A percentile compares a stretch with the other conserved stretches of the same genome.
These are phyloP conservation scores for Linnemannia exigua DNA, from an alignment of 192 early-diverging fungal genomes.

Conservation along the genomic window DNA sequence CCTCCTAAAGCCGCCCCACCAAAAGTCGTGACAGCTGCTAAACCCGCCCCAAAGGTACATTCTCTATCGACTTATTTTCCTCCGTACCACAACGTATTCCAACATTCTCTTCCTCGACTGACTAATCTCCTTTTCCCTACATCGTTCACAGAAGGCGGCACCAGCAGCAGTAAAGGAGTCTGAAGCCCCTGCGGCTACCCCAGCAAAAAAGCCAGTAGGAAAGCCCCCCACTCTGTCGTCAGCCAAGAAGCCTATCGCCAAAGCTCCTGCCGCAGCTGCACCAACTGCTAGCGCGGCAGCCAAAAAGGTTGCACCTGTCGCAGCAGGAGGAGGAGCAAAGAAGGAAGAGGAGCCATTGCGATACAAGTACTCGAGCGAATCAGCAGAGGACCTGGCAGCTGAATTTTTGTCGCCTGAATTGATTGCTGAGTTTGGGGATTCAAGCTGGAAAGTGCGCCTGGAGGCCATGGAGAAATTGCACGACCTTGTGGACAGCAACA, in stretches of 20 bases:
- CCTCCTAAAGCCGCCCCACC: slow-evolving; percentile 51
- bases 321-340: slow-evolving; percentile 53
- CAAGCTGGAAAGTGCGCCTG: slow-evolving; percentile 91
- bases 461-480: slow-evolving; percentile 84
- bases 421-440: slow-evolving; percentile 73
- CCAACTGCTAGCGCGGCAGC: slow-evolving; percentile 16
- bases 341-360: slow-evolving; percentile 73
- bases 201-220: slow-evolving; percentile 40
- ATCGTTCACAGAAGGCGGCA: slow-evolving; percentile 39
- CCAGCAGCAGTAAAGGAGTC: slow-evolving; percentile 16
- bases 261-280: slow-evolving; percentile 32
- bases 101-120: background rate
- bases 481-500: slow-evolving; percentile 70
- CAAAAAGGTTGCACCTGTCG: slow-evolving; percentile 38
- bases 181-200: slow-evolving; percentile 37
- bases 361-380: slow-evolving; percentile 81
- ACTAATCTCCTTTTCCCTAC: background rate
- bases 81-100: background rate
- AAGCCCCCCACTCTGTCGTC: slow-evolving; percentile 54
- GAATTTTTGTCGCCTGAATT: slow-evolving; percentile 73
- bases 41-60: slow-evolving; percentile 49
- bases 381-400: slow-evolving; percentile 75
- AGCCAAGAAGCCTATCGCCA: slow-evolving; percentile 48
- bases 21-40: slow-evolving; percentile 37
- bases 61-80: background rate